A percentile compares a stretch with the other conserved stretches of the same genome.
Evolutionary conservation across 2,329 filamentous ascomycete genomes (phyloP).

Genomic region (Fusarium chuoi): DNA sequence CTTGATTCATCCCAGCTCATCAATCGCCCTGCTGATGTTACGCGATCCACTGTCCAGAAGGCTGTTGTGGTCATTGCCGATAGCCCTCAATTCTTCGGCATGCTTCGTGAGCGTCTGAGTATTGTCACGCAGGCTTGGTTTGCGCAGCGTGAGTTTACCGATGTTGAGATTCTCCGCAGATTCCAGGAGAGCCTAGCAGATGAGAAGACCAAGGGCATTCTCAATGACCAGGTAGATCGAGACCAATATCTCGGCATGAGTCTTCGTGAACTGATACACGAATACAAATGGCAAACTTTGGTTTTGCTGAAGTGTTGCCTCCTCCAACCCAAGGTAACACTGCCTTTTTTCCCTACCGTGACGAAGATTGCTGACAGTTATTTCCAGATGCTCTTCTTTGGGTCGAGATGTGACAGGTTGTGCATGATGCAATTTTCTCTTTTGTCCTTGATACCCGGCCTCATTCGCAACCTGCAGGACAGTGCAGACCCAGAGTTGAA

Average conservation of each 20-base stretch:
- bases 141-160: constrained; percentile 90
- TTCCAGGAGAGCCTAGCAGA: constrained; percentile 90
- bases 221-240: constrained; percentile 75
- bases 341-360: background rate
- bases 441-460: constrained; percentile 91
- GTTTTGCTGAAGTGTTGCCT: constrained; percentile 94
- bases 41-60: constrained; percentile 97
- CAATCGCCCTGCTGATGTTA: constrained; percentile 86
- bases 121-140: constrained; percentile 98
- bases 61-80: constrained; percentile 96
- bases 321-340: constrained; percentile 86
- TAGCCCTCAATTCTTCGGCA: constrained; percentile 88
- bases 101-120: constrained; percentile 87
- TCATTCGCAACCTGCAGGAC: constrained; percentile 92
- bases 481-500: constrained; percentile 95
- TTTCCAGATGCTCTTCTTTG: constrained; percentile 93
- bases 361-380: background rate
- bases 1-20: constrained; percentile 82
- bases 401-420: constrained; percentile 91
- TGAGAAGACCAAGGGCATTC: constrained; percentile 66
- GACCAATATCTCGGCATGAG: constrained; percentile 92
- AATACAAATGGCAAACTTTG: constrained; percentile 94
- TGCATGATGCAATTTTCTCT: constrained; percentile 99
- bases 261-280: constrained; percentile 88
- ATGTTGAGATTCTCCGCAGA: constrained; percentile 86